Percentiles rank a stretch among this genome's conserved stretches.
These are phyloP conservation scores for Cicer pinnatifidum DNA, from an alignment of 306 rosid species.

Conservation along the genomic window DNA sequence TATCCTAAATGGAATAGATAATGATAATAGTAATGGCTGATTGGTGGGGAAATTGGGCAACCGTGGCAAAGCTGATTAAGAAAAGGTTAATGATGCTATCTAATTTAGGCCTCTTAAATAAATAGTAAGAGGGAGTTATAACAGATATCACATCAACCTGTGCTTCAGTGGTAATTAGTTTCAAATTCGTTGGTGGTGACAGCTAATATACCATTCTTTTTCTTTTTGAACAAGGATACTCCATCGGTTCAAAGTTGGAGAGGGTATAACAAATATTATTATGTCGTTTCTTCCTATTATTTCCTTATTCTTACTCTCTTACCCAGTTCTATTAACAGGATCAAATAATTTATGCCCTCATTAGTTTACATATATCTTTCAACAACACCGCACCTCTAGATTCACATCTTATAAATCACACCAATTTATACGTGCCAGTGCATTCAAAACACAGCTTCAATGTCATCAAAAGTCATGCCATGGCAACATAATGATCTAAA, in stretches of 20 bases:
- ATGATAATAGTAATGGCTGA: background rate
- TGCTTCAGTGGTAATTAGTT: no score
- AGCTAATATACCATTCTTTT: no score
- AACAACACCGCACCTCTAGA: background rate
- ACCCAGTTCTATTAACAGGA: background rate
- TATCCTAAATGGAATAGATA: background rate
- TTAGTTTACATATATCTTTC: slow-evolving; percentile 3
- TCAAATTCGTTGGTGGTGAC: no score
- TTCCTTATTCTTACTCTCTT: background rate
- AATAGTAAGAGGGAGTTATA: no score
- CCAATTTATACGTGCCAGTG: background rate
- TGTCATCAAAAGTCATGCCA: background rate
- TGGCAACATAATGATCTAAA: slow-evolving; percentile 5
- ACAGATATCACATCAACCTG: no score
- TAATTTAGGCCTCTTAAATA: no score
- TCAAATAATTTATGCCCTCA: background rate
- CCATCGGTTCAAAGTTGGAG: background rate
- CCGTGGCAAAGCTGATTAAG: background rate
- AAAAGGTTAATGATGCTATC: no score
- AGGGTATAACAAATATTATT: background rate
- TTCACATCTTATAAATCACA: background rate
- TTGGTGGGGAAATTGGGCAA: background rate
- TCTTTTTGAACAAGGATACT: background rate
- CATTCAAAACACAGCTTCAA: slow-evolving; percentile 4
- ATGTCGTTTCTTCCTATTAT: background rate